These are phyloP conservation scores for Aspergillus nanangensis DNA, from an alignment of 495 filamentous ascomycete genomes.

Conservation along the genomic window DNA sequence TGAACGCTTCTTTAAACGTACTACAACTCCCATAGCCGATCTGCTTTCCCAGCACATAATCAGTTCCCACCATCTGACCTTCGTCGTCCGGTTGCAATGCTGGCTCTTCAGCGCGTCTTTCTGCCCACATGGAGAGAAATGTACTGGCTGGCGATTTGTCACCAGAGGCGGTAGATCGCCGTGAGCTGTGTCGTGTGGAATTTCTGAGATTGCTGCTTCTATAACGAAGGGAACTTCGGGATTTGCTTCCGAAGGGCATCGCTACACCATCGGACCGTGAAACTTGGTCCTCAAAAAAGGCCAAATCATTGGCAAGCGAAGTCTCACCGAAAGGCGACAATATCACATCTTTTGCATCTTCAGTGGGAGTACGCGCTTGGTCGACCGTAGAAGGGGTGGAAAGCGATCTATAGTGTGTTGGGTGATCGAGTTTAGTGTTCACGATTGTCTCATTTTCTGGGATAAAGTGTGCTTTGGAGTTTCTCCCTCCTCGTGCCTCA, in stretches of 20 bases:
- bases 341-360: conserved; percentile 41
- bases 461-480: too few relatives aligned
- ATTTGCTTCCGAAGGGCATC: conserved; percentile 41
- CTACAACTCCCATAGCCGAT: conserved; percentile 71
- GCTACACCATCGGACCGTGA: conserved; percentile 39
- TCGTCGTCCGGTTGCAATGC: conserved; percentile 58
- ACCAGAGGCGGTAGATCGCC: conserved; percentile 42
- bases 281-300: conserved; percentile 45
- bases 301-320: conserved; percentile 36
- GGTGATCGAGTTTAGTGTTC: too few relatives aligned
- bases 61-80: conserved; percentile 66
- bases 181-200: conserved; percentile 36
- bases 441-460: too few relatives aligned
- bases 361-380: conserved; percentile 49
- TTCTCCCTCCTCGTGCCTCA: too few relatives aligned
- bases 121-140: conserved; percentile 57
- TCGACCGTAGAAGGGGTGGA: conserved; percentile 45
- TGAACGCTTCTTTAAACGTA: conserved; percentile 65
- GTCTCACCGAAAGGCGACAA: conserved; percentile 51
- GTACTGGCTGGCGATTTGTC: conserved; percentile 52
- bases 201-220: too few relatives aligned
- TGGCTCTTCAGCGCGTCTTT: conserved; percentile 38
- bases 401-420: too few relatives aligned
- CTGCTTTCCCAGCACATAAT: conserved; percentile 69
- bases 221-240: conserved; percentile 34